Percentiles rank a stretch among this genome's conserved stretches.
phyloP scores from a whole-genome alignment of 192 early-diverging fungal species.

The Backusella westeae region DNA sequence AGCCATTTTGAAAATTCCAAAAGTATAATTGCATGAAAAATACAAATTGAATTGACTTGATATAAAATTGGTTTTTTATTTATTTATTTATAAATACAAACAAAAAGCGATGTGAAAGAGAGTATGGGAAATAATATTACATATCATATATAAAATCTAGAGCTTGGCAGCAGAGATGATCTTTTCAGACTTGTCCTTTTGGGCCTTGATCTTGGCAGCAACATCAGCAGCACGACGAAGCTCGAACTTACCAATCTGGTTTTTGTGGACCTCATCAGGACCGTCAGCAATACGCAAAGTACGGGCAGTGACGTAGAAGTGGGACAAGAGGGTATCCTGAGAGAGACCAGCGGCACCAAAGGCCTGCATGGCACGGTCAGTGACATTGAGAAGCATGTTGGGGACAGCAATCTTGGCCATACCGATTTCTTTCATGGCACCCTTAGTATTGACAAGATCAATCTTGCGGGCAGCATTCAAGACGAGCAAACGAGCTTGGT shows the following conservation, averaged over 20 bases:
- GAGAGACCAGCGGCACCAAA: slow-evolving; percentile 90
- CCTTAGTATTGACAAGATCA: slow-evolving; percentile 84
- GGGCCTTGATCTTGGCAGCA: slow-evolving; percentile 19
- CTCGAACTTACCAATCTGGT: slow-evolving; percentile 81
- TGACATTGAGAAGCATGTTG: slow-evolving; percentile 65
- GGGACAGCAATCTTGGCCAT: slow-evolving; percentile 94
- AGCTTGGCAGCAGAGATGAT: slow-evolving; percentile 9
- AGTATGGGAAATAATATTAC: background rate
- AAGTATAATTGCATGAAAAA: background rate
- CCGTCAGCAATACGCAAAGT: slow-evolving; percentile 92
- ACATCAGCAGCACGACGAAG: slow-evolving; percentile 53
- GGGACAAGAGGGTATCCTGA: slow-evolving; percentile 81
- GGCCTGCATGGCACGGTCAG: slow-evolving; percentile 94
- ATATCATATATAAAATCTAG: background rate
- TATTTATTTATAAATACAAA: slow-evolving; percentile 2
- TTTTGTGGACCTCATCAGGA: slow-evolving; percentile 44
- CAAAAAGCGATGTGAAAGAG: background rate
- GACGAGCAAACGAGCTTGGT: slow-evolving; percentile 91
- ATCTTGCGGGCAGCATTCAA: slow-evolving; percentile 90
- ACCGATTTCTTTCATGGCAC: slow-evolving; percentile 90
- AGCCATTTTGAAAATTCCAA: no score
- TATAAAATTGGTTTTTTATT: slow-evolving; percentile 4
- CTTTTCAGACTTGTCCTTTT: slow-evolving; percentile 19
- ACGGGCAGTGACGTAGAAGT: slow-evolving; percentile 77
- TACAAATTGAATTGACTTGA: background rate